Percentiles rank a stretch among this genome's conserved stretches.
Evolutionary conservation across 2,329 filamentous ascomycete species (phyloP).

Genomic region (Monilinia fructicola): DNA sequence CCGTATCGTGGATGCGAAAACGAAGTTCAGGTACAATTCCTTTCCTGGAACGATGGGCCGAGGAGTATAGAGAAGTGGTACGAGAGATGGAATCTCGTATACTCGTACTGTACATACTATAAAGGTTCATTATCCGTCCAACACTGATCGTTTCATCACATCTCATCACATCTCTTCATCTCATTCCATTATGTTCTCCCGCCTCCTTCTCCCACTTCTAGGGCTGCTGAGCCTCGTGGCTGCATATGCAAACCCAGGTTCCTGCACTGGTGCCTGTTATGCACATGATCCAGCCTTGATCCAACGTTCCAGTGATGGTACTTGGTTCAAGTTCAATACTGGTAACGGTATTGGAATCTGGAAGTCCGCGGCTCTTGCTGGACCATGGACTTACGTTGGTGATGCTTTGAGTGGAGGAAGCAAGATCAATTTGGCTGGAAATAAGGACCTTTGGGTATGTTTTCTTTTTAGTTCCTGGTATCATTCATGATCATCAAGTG

Average conservation of each 20-base stretch:
- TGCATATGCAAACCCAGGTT: conserved; percentile 41
- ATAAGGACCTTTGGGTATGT: conserved; percentile 45
- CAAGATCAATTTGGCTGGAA: conserved; percentile 42
- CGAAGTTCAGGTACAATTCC: neutral
- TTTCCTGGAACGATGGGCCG: neutral
- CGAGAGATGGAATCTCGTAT: neutral
- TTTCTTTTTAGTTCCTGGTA: neutral
- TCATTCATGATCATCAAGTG: neutral
- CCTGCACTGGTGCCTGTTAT: conserved; percentile 45
- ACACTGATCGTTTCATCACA: neutral
- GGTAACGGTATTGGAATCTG: conserved; percentile 44
- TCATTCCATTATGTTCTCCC: conserved; percentile 3
- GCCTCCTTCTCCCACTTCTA: conserved; percentile 9
- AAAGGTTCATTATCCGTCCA: neutral
- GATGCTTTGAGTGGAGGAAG: conserved; percentile 43
- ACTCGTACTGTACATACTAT: neutral
- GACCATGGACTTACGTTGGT: conserved; percentile 46
- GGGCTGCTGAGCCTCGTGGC: conserved; percentile 25
- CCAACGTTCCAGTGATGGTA: conserved; percentile 44
- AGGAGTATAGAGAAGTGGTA: neutral
- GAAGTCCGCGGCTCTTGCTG: conserved; percentile 42
- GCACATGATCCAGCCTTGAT: conserved; percentile 47
- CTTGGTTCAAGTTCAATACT: conserved; percentile 47
- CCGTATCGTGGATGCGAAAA: neutral
- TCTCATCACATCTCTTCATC: neutral